Evolutionary conservation across 345 rosid species (phyloP).

Genomic region (Luvunga scandens): DNA sequence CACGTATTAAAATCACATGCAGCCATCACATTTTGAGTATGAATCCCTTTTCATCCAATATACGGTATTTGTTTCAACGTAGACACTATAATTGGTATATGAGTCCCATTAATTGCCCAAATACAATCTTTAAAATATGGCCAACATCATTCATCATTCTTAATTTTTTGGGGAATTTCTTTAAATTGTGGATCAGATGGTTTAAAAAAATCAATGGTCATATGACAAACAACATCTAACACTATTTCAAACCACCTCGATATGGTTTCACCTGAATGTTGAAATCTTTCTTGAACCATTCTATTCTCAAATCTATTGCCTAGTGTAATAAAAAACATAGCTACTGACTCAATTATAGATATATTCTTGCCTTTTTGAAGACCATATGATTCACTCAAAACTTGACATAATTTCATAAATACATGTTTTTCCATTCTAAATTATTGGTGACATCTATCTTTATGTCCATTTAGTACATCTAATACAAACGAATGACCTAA

Average conservation of each 20-base stretch:
- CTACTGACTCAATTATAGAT: neutral
- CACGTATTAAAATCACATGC: constrained; percentile 6
- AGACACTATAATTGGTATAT: neutral
- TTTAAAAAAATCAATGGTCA: neutral
- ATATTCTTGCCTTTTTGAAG: neutral
- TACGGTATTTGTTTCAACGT: neutral
- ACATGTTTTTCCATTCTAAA: neutral
- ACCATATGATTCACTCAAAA: neutral
- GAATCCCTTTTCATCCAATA: neutral
- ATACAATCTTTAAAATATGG: neutral
- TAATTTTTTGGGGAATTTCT: neutral
- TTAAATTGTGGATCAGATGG: neutral
- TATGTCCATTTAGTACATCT: neutral
- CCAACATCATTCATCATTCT: neutral
- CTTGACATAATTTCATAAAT: neutral
- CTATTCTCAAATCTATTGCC: neutral
- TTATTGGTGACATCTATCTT: neutral
- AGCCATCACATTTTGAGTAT: constrained; percentile 9
- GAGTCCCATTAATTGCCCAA: neutral
- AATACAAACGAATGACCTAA: neutral
- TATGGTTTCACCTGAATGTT: neutral
- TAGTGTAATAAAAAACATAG: neutral
- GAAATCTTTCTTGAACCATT: neutral
- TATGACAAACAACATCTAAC: neutral
- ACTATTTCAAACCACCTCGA: neutral